Evolutionary conservation across 108 stramenopile genomes (phyloP).

Genomic region (Skeletonema marinoi): DNA sequence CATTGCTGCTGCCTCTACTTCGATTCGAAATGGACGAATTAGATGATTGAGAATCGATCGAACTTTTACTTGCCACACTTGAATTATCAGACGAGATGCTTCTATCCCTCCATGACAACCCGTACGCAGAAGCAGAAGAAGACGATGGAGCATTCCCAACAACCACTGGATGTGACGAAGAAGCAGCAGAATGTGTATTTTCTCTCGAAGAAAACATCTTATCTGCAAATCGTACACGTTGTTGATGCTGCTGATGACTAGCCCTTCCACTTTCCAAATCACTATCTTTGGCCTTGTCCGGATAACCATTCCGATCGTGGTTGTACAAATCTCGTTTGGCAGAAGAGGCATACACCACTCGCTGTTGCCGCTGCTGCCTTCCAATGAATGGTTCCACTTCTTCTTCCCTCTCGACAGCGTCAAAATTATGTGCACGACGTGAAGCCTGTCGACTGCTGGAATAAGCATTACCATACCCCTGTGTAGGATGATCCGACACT

Average conservation of each 20-base stretch:
- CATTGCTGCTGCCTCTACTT: background rate
- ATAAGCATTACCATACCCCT: background rate
- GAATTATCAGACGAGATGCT: background rate
- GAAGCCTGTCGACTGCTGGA: background rate
- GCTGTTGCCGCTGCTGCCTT: background rate
- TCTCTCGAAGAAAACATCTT: background rate
- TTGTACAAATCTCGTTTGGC: background rate
- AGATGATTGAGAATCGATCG: background rate
- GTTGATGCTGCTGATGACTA: background rate
- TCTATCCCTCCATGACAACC: conserved; percentile 1
- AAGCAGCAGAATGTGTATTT: background rate
- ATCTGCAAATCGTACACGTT: conserved; percentile 1
- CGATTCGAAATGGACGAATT: background rate
- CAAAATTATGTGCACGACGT: background rate
- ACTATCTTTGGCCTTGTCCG: conserved; percentile 2
- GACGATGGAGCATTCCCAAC: background rate
- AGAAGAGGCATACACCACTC: conserved; percentile 1
- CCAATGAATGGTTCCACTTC: background rate
- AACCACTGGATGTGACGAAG: background rate
- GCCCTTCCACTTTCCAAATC: conserved; percentile 1
- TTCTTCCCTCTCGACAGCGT: background rate
- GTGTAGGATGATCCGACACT: background rate
- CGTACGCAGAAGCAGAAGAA: background rate
- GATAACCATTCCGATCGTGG: background rate
- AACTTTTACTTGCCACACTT: background rate